Evolutionary conservation across 192 early-diverging fungal species (phyloP).

Genomic region (Mortierella antarctica): DNA sequence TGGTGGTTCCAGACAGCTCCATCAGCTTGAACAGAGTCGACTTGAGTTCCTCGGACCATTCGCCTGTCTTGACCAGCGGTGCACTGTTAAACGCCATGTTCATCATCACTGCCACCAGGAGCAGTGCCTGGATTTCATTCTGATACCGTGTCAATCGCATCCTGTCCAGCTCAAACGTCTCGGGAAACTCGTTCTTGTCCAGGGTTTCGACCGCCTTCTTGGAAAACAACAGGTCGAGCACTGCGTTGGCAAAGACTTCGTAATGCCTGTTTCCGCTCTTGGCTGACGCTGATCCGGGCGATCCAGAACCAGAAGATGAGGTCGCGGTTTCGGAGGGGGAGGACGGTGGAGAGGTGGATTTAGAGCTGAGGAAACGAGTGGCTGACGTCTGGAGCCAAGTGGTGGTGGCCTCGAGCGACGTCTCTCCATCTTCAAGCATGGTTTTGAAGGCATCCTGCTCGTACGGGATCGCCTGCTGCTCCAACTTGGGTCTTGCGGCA

Average conservation of each 20-base stretch:
- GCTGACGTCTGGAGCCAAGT: conserved; percentile 69
- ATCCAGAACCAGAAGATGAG: conserved; percentile 10
- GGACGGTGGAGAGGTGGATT: conserved; percentile 60
- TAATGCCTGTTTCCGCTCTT: conserved; percentile 47
- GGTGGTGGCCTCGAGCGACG: conserved; percentile 63
- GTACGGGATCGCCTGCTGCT: conserved; percentile 78
- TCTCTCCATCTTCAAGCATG: conserved; percentile 56
- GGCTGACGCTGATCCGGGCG: background rate
- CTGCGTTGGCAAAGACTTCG: conserved; percentile 64
- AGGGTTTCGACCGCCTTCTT: conserved; percentile 27
- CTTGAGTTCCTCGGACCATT: conserved; percentile 36
- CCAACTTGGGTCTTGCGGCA: conserved; percentile 73
- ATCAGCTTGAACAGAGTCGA: conserved; percentile 48
- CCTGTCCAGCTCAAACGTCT: conserved; percentile 77
- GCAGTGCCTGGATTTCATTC: conserved; percentile 78
- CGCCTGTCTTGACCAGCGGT: conserved; percentile 22
- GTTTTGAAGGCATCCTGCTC: conserved; percentile 75
- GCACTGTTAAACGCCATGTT: conserved; percentile 77
- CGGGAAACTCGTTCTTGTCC: conserved; percentile 60
- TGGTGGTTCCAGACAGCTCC: conserved; percentile 23
- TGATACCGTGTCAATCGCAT: conserved; percentile 72
- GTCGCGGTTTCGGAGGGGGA: conserved; percentile 32
- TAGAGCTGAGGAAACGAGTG: conserved; percentile 20
- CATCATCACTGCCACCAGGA: conserved; percentile 72
- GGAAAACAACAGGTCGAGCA: conserved; percentile 62